These are phyloP conservation scores for Rhodosporidiobolus sp. DNA, from an alignment of 768 basidiomycete species.

Conservation along the genomic window DNA sequence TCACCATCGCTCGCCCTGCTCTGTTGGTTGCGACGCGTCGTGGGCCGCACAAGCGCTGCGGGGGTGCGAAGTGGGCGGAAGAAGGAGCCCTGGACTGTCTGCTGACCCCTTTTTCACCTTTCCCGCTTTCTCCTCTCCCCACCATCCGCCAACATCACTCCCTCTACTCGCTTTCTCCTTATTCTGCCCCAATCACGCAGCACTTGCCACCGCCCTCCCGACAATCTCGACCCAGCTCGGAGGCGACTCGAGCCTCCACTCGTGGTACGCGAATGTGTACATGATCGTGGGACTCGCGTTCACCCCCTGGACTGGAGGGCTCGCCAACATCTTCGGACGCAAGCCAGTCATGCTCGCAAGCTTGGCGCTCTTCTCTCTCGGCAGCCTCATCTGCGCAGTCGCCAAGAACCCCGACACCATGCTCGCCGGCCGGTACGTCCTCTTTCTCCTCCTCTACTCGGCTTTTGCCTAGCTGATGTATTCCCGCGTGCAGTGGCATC, in stretches of 20 bases:
- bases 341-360: slow-evolving; percentile 31
- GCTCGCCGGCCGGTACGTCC: slow-evolving; percentile 50
- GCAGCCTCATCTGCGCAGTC: slow-evolving; percentile 53
- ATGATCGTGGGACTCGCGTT: slow-evolving; percentile 51
- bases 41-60: too few species aligned
- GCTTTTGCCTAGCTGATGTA: too few species aligned
- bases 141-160: too few species aligned
- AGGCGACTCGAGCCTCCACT: slow-evolving; percentile 44
- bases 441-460: background rate
- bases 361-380: slow-evolving; percentile 46
- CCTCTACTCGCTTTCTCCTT: too few species aligned
- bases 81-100: too few species aligned
- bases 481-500: slow-evolving; percentile 25
- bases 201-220: background rate
- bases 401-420: slow-evolving; percentile 53
- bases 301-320: slow-evolving; percentile 48
- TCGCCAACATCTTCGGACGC: slow-evolving; percentile 9
- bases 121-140: too few species aligned
- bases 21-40: too few species aligned
- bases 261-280: slow-evolving; percentile 56
- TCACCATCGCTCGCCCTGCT: too few species aligned
- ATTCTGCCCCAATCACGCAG: too few species aligned
- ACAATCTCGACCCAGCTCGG: slow-evolving; percentile 32
- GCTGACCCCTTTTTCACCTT: too few species aligned
- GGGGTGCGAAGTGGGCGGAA: too few species aligned